phyloP scores from a whole-genome alignment of 768 basidiomycete species.

The Amanita exitialis region DNA sequence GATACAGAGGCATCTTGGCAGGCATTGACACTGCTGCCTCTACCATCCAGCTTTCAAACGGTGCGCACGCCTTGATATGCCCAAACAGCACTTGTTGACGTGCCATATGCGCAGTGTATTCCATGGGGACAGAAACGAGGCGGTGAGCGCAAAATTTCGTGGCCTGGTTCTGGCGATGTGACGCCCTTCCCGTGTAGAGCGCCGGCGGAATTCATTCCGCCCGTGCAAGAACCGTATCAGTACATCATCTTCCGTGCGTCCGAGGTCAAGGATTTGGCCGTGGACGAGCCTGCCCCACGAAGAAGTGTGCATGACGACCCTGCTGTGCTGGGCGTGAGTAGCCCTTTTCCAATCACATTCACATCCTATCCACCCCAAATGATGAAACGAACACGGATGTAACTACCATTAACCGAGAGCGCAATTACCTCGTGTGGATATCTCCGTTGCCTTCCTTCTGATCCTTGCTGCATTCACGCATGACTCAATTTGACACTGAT shows the following conservation, averaged over 20 bases:
- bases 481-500: not conserved
- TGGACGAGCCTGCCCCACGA: slow-evolving; percentile 55
- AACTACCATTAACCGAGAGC: slow-evolving; percentile 18
- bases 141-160: slow-evolving; percentile 38
- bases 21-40: slow-evolving; percentile 81
- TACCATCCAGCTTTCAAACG: slow-evolving; percentile 84
- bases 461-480: slow-evolving; percentile 11
- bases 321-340: slow-evolving; percentile 68
- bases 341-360: slow-evolving; percentile 15
- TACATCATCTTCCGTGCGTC: slow-evolving; percentile 90
- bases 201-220: slow-evolving; percentile 70
- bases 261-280: slow-evolving; percentile 83
- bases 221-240: slow-evolving; percentile 74
- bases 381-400: slow-evolving; percentile 24
- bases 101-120: slow-evolving; percentile 42
- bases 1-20: slow-evolving; percentile 80
- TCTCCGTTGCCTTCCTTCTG: slow-evolving; percentile 58
- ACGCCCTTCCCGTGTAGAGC: slow-evolving; percentile 32
- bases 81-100: not conserved
- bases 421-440: slow-evolving; percentile 39
- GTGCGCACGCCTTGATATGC: slow-evolving; percentile 25
- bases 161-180: slow-evolving; percentile 14
- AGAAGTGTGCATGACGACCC: slow-evolving; percentile 77
- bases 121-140: slow-evolving; percentile 82
- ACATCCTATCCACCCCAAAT: slow-evolving; percentile 11